Evolutionary conservation across 352 stramenopile species (phyloP), one percentile per base, ranked within the genome.

Genomic region (Phytophthora hibernalis): DNA sequence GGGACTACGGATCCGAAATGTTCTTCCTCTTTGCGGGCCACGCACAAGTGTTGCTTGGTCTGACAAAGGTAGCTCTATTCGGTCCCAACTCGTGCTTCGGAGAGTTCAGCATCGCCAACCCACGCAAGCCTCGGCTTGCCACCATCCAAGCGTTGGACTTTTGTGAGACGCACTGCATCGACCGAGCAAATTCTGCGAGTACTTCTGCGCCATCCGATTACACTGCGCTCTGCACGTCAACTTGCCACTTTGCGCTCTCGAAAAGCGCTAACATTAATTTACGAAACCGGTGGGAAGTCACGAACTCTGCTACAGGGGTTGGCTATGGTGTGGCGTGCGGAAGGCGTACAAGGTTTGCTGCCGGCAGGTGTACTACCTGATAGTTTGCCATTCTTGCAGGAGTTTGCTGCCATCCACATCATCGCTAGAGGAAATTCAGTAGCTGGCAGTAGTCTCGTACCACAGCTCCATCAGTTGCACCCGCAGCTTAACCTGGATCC

Each of bases 141-240:
- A 93, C 87, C 11, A 92, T 95, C 40, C 81, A 91, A 49, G 85
- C 84, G 1, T 48, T 95, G 11, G 85, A 92, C 30, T 95, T 92
- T 54, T 93, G 87, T 44, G 87, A 95, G 56, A 91, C 82, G 0
- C 82, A 93, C 58, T 88, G 77, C 30, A 75, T 91, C 21, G 56
- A 86, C 11, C 79, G 84, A 77, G 24, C 65, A 79, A 24, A 76
- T 91, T 48, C 67, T 93, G 15, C 48, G 55, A 18, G 68, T 84
- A 20, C 54, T 93, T 24, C 35, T 90, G 3, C 54, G 47, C 0
- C 82, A 93, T 56, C 82, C 82, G 18, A 87, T 85, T 52, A 76
- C 87, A 56, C 61, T 93, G 45, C 75, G 75, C 3, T 91, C 84
- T 5, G 84, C 88, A 22, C 62, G 75, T 9, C 76, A 90, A 51